phyloP scores from a whole-genome alignment of 768 basidiomycete species.

The Amanita subjunquillea region DNA sequence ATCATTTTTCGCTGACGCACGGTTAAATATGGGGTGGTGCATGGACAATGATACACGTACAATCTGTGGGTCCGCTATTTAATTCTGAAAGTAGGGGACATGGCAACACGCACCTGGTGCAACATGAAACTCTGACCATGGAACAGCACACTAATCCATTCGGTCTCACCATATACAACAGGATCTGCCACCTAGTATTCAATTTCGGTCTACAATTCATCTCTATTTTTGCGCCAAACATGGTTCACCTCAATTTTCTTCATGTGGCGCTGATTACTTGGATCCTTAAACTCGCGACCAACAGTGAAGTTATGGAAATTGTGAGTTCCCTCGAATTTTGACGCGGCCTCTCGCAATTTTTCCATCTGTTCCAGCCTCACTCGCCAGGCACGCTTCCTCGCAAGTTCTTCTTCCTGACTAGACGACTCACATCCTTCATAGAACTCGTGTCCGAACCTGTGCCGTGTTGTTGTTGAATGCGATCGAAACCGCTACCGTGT shows the following conservation, averaged over 20 bases:
- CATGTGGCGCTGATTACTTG: slow-evolving; percentile 80
- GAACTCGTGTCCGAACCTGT: slow-evolving; percentile 37
- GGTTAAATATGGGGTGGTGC: slow-evolving; percentile 7
- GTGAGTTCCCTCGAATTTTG: slow-evolving; percentile 77
- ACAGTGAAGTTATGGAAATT: slow-evolving; percentile 99
- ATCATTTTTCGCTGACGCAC: slow-evolving; percentile 89
- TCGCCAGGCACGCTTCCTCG: slow-evolving; percentile 67
- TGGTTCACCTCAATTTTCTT: slow-evolving; percentile 41
- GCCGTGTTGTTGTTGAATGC: slow-evolving; percentile 26
- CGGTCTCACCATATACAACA: slow-evolving; percentile 81
- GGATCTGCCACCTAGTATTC: slow-evolving; percentile 63
- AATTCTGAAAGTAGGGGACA: not conserved
- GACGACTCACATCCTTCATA: slow-evolving; percentile 40
- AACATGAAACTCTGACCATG: slow-evolving; percentile 99
- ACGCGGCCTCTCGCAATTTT: slow-evolving; percentile 42
- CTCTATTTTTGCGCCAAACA: not conserved
- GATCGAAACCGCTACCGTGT: slow-evolving; percentile 55
- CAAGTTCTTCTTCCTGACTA: slow-evolving; percentile 46
- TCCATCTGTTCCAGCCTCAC: slow-evolving; percentile 41
- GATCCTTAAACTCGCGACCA: slow-evolving; percentile 73
- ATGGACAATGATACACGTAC: slow-evolving; percentile 22
- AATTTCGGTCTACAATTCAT: not conserved
- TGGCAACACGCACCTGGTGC: slow-evolving; percentile 59
- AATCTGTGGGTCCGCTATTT: slow-evolving; percentile 26
- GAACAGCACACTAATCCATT: slow-evolving; percentile 90